These are phyloP conservation scores for Termitomyces sp. DNA, from an alignment of 768 basidiomycete genomes.

Conservation along the genomic window DNA sequence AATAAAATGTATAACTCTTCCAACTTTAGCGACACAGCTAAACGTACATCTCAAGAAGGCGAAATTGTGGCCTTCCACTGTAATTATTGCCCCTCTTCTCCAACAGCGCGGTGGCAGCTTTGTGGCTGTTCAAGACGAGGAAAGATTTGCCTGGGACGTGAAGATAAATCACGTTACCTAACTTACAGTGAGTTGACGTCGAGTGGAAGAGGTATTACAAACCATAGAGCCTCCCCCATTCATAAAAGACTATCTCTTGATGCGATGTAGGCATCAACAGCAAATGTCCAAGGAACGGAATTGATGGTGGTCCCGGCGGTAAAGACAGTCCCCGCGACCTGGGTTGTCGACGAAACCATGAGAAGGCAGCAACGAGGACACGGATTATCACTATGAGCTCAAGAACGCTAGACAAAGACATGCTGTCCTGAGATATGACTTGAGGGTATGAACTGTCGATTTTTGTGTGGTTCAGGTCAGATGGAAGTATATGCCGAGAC, in stretches of 20 bases:
- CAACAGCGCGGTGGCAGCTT: constrained; percentile 8
- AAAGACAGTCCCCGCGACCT: background rate
- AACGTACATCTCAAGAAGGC: constrained; percentile 6
- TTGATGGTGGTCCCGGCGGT: background rate
- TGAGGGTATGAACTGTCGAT: background rate
- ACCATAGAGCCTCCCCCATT: background rate
- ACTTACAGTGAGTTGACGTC: background rate
- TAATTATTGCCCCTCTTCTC: constrained; percentile 11
- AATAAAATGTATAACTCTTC: background rate
- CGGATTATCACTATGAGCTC: background rate
- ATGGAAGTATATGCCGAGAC: background rate
- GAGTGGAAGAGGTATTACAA: background rate
- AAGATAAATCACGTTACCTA: constrained; percentile 10
- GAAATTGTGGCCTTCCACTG: constrained; percentile 9
- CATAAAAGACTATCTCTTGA: background rate
- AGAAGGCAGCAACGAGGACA: background rate
- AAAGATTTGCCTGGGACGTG: background rate
- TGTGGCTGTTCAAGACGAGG: constrained; percentile 8
- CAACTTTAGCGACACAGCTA: background rate
- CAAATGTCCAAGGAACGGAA: background rate
- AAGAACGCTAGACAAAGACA: background rate
- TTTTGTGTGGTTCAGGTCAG: background rate
- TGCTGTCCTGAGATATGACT: background rate
- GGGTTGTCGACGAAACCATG: background rate
- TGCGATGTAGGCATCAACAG: background rate